Conservation (phyloP, 495 filamentous ascomycete genomes). For the Penicillium canariense region DNA sequence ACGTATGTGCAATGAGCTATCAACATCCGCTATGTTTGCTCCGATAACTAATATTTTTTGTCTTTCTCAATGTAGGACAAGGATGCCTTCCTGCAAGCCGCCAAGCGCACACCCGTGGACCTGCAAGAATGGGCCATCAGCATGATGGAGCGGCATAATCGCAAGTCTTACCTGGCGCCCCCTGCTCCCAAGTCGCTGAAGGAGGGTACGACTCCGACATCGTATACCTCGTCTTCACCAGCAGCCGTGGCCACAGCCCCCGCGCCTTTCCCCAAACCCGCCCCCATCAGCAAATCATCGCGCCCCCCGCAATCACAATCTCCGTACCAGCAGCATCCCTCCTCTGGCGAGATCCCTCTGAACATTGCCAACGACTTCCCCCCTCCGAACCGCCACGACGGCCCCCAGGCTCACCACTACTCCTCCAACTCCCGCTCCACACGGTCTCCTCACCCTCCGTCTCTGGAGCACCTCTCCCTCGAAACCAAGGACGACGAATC, state of each 20-base stretch:
- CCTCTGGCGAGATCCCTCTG: constrained; percentile 66
- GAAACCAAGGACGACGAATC: constrained; percentile 37
- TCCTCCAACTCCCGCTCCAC: constrained; percentile 28
- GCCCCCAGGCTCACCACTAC: constrained; percentile 23
- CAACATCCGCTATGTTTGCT: not conserved
- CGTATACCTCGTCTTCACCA: constrained; percentile 12
- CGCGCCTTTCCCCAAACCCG: constrained; percentile 19
- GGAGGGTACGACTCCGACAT: constrained; percentile 21
- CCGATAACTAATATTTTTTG: not conserved
- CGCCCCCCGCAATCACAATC: constrained; percentile 48
- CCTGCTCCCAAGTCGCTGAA: constrained; percentile 49
- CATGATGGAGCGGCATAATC: constrained; percentile 87
- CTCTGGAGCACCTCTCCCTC: constrained; percentile 42
- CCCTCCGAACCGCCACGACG: constrained; percentile 25
- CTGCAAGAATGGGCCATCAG: constrained; percentile 85
- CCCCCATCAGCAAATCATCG: constrained; percentile 40
- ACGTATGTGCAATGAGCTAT: constrained; percentile 29
- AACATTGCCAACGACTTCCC: constrained; percentile 48
- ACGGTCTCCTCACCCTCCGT: constrained; percentile 34
- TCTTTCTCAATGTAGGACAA: constrained; percentile 58
- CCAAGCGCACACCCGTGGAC: constrained; percentile 90
- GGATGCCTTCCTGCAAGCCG: constrained; percentile 89
- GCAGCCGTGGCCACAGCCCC: constrained; percentile 12
- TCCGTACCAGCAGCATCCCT: constrained; percentile 50
- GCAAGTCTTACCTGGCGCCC: constrained; percentile 83